Evolutionary conservation across 2,329 filamentous ascomycete genomes (phyloP), one percentile per base, ranked within the genome.

Genomic region (Epicoccum nigrum): DNA sequence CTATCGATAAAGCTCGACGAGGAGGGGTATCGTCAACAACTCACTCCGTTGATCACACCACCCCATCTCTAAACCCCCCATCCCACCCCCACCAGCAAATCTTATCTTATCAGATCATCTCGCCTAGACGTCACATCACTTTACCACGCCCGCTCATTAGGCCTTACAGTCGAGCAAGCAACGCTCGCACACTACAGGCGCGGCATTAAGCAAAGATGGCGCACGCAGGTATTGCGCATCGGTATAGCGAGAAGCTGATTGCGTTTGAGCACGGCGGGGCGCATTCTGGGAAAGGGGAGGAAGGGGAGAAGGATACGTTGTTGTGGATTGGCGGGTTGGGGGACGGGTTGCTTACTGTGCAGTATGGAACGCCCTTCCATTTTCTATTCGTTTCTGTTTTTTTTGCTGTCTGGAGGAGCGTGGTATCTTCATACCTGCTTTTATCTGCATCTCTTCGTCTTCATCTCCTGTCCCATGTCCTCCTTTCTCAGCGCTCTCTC

Each of bases 301-400:
- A 20, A 12, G 27, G 34, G 3, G 23, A 23, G 9, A 6, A 3
- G 25, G 27, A 89, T 71, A 85, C 84, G 3, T 71, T 91, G 45
- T 71, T 91, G 54, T 88, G 88, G 74, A 80, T 90, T 56, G 87
- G 86, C 55, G 88, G 88, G 28, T 81, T 92, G 13, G 81, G 81
- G 30, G 88, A 90, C 69, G 87, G 87, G 1, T 83, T 87, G 51
- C 83, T 88, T 56, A 86, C 84, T 0, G 80, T 88, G 7, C 74
- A 79, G 1, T 52, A 19, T 23, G 49, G 46, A n/a, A n/a, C n/a
- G n/a, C n/a, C n/a, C n/a, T n/a, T n/a, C n/a, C n/a, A n/a, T n/a
- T n/a, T n/a, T n/a, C n/a, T n/a, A n/a, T 20, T 42, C 32, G 28
- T 6, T 4, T 25, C 23, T 33, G 3, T 23, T 7, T 15, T 11